A percentile compares a stretch with the other conserved stretches of the same genome.
Evolutionary conservation across 2,329 filamentous ascomycete species (phyloP).

Genomic region (Monilinia fructigena): DNA sequence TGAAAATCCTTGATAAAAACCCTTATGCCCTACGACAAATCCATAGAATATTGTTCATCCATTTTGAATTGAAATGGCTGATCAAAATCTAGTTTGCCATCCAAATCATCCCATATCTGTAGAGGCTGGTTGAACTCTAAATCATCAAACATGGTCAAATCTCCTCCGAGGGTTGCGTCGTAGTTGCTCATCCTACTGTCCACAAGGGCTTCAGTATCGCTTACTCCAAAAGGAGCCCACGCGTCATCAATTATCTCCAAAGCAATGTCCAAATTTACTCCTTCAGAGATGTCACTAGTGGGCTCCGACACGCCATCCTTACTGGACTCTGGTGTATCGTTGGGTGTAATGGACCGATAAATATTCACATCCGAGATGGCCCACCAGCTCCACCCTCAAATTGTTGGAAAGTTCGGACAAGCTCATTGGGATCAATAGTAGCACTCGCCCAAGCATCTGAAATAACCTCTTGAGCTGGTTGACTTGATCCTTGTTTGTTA

Average conservation of each 20-base stretch:
- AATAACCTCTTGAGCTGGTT: conserved; percentile 31
- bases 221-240: conserved; percentile 48
- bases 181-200: conserved; percentile 40
- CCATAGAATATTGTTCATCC: conserved; percentile 44
- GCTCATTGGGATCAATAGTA: conserved; percentile 54
- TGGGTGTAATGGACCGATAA: conserved; percentile 57
- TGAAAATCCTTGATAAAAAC: conserved; percentile 24
- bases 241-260: conserved; percentile 40
- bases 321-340: conserved; percentile 63
- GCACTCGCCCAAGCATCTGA: conserved; percentile 45
- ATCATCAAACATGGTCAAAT: conserved; percentile 37
- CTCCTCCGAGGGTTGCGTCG: conserved; percentile 37
- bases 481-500: conserved; percentile 32
- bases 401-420: conserved; percentile 45
- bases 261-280: conserved; percentile 53
- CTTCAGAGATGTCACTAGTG: conserved; percentile 61
- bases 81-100: conserved; percentile 46
- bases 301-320: conserved; percentile 61
- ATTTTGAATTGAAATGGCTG: conserved; percentile 56
- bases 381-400: conserved; percentile 46
- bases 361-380: conserved; percentile 54
- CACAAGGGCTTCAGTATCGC: conserved; percentile 43
- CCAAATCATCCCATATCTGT: conserved; percentile 51
- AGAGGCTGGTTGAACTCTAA: conserved; percentile 34
- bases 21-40: conserved; percentile 36